Base-by-base conservation (phyloP, 2,329 filamentous ascomycete genomes). In the Metarhizium rileyi region DNA sequence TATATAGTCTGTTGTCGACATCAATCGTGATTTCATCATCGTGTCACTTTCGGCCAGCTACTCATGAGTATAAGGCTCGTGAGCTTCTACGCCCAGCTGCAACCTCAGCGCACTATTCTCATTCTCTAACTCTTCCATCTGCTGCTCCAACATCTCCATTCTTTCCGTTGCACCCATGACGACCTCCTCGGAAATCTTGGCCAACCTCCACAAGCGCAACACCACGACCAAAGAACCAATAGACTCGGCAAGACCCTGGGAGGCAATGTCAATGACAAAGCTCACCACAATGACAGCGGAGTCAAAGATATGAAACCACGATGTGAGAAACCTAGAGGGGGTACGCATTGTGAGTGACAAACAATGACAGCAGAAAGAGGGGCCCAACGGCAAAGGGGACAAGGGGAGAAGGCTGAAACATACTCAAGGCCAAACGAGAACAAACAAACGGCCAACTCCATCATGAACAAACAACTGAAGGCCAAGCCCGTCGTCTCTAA, bases 141-240 rank as follows among this genome's bases (percentile, higher is more conserved):
- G 65, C 47, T 70, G 63, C 54, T 78, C 70, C 36, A 85, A 64
- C 9, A 72, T 71, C 53, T 82, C 80, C 67, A 81, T 76, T 60
- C 80, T 71, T 63, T 86, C 81, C 33, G 77, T 67, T 1, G 81
- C 80, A 8, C 80, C 81, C 6, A 82, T 72, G 27, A 76, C 77
- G 53, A 86, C 70, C 63, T 87, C 83, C 59, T 87, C 81, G 6
- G 84, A 77, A 47, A 86, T 83, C 68, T 86, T 85, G 61, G 85
- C 78, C 42, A 87, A 74, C 16, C 84, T 74, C 78, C 82, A 86
- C 3, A 87, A 69, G 48, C 83, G 78, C 42, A 87, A 67, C 4
- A 85, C 71, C 26, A 87, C 73, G 45, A 87, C 74, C n/a, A 87
- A 68, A 0, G 80, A 84, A 1, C 76, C 80, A 44, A 84, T 78